Conservation (phyloP, 768 basidiomycete genomes). For the Rhizopogon rudus region DNA sequence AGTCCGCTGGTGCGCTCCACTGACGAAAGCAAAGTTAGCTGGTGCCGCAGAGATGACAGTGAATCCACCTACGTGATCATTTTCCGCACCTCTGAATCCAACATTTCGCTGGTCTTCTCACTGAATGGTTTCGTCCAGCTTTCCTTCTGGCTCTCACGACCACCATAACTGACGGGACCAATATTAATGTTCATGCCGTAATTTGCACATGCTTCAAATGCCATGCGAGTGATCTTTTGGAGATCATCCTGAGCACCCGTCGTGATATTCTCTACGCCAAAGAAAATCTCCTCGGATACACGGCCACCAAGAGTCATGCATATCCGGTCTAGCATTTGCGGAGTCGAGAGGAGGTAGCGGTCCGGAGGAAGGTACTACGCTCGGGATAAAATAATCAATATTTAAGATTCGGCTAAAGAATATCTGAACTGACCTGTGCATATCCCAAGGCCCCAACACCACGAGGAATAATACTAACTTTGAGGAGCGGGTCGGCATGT, state of each 20-base stretch:
- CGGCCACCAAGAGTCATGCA: conserved; percentile 99
- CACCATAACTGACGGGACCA: conserved; percentile 95
- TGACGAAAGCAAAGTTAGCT: conserved; percentile 20
- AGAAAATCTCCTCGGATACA: conserved; percentile 98
- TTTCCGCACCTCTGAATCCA: conserved; percentile 88
- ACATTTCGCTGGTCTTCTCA: conserved; percentile 93
- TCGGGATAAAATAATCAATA: neutral
- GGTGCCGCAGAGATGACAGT: neutral
- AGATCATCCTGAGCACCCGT: conserved; percentile 98
- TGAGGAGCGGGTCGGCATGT: conserved; percentile 93
- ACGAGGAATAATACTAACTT: conserved; percentile 97
- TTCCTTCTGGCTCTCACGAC: conserved; percentile 78
- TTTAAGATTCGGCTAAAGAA: conserved; percentile 7
- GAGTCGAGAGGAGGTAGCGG: conserved; percentile 91
- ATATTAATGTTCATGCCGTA: conserved; percentile 96
- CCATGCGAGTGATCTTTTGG: conserved; percentile 97
- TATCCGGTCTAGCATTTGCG: conserved; percentile 92
- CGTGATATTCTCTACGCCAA: conserved; percentile 86
- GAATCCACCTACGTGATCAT: conserved; percentile 71
- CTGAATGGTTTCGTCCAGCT: conserved; percentile 97
- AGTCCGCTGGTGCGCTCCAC: conserved; percentile 80
- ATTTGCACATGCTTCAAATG: conserved; percentile 91
- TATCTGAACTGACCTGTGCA: conserved; percentile 62
- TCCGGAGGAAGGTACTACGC: conserved; percentile 88
- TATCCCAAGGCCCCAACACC: conserved; percentile 95